These are phyloP conservation scores for Xylaria palmicola DNA, from an alignment of 495 filamentous ascomycete genomes.

Conservation along the genomic window DNA sequence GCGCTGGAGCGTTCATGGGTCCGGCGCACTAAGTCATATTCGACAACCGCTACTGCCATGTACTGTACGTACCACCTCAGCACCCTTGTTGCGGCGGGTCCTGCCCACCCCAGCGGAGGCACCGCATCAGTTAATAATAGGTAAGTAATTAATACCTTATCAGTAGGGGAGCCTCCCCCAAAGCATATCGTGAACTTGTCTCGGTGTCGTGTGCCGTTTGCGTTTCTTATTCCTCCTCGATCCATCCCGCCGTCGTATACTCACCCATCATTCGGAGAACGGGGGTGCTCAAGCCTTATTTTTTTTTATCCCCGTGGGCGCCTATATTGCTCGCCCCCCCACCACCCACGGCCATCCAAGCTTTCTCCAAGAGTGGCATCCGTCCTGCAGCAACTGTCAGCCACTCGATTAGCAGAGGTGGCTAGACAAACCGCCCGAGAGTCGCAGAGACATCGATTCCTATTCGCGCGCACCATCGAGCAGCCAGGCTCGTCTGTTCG, in stretches of 20 bases:
- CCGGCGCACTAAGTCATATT: conserved; percentile 4
- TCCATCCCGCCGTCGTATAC: not conserved
- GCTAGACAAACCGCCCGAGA: not conserved
- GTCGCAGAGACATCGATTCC: not conserved
- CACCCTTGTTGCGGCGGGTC: too few relatives aligned
- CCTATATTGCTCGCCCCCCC: not conserved
- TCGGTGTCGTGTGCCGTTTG: conserved; percentile 8
- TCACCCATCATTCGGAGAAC: not conserved
- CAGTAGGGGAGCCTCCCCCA: conserved; percentile 11
- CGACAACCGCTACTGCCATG: conserved; percentile 10
- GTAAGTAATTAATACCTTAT: conserved; percentile 10
- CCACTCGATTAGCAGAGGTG: not conserved
- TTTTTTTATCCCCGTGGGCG: not conserved
- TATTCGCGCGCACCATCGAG: not conserved
- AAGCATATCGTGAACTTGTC: conserved; percentile 8
- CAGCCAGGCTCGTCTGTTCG: not conserved
- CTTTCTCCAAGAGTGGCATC: not conserved
- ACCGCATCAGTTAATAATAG: not conserved
- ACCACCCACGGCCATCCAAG: not conserved
- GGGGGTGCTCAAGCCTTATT: not conserved
- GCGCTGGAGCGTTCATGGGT: not conserved
- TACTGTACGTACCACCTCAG: not conserved
- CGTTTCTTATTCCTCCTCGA: not conserved
- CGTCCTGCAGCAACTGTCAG: not conserved
- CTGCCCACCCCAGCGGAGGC: conserved; percentile 4